phyloP scores from a whole-genome alignment of 2,329 filamentous ascomycete genomes.

The Aspergillus oerlinghausenensis region DNA sequence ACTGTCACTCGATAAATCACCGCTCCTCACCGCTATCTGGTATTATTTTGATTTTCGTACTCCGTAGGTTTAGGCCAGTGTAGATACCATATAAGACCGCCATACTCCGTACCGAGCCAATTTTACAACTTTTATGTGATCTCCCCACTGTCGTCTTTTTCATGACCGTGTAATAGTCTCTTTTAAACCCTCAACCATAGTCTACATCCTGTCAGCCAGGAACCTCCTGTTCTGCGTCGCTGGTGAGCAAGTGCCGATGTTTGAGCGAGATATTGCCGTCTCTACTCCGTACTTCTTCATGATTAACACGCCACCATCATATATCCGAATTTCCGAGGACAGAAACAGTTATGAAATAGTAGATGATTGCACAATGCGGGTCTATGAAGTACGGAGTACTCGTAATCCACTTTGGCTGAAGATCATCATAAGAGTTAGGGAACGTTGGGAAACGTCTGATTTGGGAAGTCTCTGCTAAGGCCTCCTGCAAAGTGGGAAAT shows the following conservation, averaged over 20 bases:
- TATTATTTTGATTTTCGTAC: background rate
- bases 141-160: background rate
- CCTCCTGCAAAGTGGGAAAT: too few relatives aligned
- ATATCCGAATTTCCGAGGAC: background rate
- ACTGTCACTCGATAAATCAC: background rate
- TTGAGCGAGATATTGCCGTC: background rate
- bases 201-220: background rate
- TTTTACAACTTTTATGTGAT: too few relatives aligned
- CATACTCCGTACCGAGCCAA: too few relatives aligned
- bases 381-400: too few relatives aligned
- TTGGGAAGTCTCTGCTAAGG: background rate
- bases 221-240: background rate
- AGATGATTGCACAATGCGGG: too few relatives aligned
- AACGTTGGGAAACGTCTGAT: background rate
- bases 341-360: background rate
- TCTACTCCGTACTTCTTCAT: background rate
- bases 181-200: background rate
- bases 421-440: background rate
- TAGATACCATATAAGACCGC: too few relatives aligned
- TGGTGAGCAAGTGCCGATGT: background rate
- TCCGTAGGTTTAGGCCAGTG: background rate
- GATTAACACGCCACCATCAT: background rate
- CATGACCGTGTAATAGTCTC: background rate
- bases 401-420: background rate
- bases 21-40: background rate